Percentiles rank a stretch among this genome's conserved stretches.
Evolutionary conservation across 179 eudicot species (phyloP).

Genomic region (Nepenthes alata): DNA sequence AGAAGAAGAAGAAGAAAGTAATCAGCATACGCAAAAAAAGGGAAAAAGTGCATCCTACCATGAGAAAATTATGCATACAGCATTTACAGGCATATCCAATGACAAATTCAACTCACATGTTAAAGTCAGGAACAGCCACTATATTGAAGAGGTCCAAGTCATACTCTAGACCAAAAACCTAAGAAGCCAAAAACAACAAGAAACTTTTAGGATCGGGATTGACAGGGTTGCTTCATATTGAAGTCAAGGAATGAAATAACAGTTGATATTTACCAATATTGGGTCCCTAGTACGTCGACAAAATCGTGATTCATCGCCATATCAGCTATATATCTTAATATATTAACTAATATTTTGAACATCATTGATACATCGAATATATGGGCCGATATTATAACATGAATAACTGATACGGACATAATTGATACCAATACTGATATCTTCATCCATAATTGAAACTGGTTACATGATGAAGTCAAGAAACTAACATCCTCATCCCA

Average conservation of each 20-base stretch:
- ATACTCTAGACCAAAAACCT: conserved; percentile 98
- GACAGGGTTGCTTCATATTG: no score
- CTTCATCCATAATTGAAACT: background rate
- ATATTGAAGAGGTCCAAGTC: conserved; percentile 91
- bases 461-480: conserved; percentile 3
- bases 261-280: no score
- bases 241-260: background rate
- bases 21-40: background rate
- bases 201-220: background rate
- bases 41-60: background rate
- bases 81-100: background rate
- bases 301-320: no score
- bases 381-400: no score
- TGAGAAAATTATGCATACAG: background rate
- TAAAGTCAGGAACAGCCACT: conserved; percentile 99
- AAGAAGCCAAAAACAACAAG: conserved; percentile 3
- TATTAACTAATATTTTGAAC: no score
- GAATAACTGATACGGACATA: no score
- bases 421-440: no score
- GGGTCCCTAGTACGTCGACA: no score
- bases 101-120: conserved; percentile 47
- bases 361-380: no score
- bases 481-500: conserved; percentile 95
- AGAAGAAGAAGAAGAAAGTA: background rate
- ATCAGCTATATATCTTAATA: no score